phyloP scores from a whole-genome alignment of 2,329 filamentous ascomycete genomes.

The Aurifilum marmelostoma region DNA sequence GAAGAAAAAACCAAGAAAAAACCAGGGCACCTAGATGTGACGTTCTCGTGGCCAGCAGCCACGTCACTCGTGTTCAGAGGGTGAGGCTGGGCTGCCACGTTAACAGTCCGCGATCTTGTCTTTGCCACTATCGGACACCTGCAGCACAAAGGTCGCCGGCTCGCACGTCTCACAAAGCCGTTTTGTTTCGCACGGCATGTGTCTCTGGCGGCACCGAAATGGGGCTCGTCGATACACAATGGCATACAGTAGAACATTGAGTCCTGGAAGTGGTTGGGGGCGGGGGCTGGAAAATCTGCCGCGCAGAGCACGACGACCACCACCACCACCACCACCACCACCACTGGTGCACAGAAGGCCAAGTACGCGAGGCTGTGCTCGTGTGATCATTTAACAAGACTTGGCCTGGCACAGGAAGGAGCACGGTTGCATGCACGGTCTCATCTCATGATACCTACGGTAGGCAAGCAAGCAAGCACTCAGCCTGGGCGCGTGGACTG shows the following conservation, averaged over 20 bases:
- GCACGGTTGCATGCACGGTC: not conserved
- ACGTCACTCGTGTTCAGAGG: slow-evolving; percentile 6
- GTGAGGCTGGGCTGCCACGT: slow-evolving; percentile 18
- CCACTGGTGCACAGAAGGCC: not conserved
- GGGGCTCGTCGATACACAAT: not conserved
- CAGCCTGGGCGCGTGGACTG: not conserved
- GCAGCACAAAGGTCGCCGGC: slow-evolving; percentile 22
- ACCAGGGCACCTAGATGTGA: not conserved
- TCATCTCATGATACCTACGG: not conserved
- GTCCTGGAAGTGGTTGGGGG: too few relatives aligned
- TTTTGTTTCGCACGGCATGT: slow-evolving; percentile 14
- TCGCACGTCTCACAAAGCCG: slow-evolving; percentile 22
- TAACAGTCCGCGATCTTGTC: slow-evolving; percentile 23
- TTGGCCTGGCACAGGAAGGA: not conserved
- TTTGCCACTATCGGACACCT: slow-evolving; percentile 23
- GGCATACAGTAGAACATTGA: not conserved
- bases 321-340: not conserved
- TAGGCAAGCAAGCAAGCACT: not conserved
- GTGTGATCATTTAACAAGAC: not conserved
- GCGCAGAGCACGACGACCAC: too few relatives aligned
- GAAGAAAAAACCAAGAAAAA: too few relatives aligned
- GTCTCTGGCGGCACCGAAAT: not conserved
- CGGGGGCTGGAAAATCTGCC: not conserved
- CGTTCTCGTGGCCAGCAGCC: slow-evolving; percentile 2
- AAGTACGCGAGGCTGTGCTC: not conserved